A percentile compares a stretch with the other conserved stretches of the same genome.
These are phyloP conservation scores for Penicillium sp. DNA, from an alignment of 2,329 filamentous ascomycete species.

Conservation along the genomic window DNA sequence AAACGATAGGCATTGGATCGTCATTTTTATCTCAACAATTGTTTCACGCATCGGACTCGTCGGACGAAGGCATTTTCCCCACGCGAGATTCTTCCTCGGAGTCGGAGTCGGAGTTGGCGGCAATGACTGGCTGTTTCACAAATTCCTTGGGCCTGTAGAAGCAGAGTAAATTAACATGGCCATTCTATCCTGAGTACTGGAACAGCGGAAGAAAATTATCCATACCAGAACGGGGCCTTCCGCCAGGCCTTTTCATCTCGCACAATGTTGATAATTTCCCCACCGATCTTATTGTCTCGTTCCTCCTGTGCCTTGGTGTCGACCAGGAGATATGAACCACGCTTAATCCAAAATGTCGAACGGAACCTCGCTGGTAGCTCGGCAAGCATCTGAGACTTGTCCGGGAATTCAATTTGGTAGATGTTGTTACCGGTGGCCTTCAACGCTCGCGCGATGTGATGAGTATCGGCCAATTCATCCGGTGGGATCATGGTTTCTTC, in stretches of 20 bases:
- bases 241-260: slow-evolving; percentile 90
- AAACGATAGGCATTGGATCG: slow-evolving; percentile 8
- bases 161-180: slow-evolving; percentile 18
- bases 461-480: slow-evolving; percentile 53
- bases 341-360: slow-evolving; percentile 90
- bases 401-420: slow-evolving; percentile 76
- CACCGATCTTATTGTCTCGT: slow-evolving; percentile 75
- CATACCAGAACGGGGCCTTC: slow-evolving; percentile 83
- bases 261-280: slow-evolving; percentile 92
- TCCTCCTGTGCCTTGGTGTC: slow-evolving; percentile 70
- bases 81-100: slow-evolving; percentile 79
- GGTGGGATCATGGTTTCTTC: slow-evolving; percentile 70
- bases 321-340: slow-evolving; percentile 83
- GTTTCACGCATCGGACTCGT: slow-evolving; percentile 71
- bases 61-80: slow-evolving; percentile 82
- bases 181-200: not conserved
- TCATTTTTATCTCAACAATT: not conserved
- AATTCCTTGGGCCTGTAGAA: slow-evolving; percentile 76
- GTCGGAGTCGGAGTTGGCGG: slow-evolving; percentile 72
- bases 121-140: slow-evolving; percentile 64
- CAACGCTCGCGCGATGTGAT: slow-evolving; percentile 74
- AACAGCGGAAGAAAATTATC: slow-evolving; percentile 8
- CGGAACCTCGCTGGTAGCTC: slow-evolving; percentile 86
- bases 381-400: slow-evolving; percentile 68
- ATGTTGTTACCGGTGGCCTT: slow-evolving; percentile 88